Conservation (phyloP, 192 early-diverging fungal genomes). For the Funneliformis geosporum region DNA sequence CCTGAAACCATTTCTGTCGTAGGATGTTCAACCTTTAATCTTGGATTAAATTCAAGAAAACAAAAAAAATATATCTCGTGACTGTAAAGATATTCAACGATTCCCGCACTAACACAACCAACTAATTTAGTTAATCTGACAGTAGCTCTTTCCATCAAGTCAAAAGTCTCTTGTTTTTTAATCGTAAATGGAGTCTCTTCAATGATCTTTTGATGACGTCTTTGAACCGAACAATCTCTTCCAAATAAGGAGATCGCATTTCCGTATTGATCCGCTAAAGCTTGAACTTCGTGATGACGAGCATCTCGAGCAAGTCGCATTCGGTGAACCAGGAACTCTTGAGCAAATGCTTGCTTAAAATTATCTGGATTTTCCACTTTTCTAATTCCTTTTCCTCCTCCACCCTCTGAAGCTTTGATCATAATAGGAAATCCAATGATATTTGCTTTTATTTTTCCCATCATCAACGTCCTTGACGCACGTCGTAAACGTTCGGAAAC, state of each 20-base stretch:
- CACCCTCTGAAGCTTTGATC: slow-evolving; percentile 99
- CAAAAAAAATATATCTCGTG: slow-evolving; percentile 84
- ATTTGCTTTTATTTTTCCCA: slow-evolving; percentile 79
- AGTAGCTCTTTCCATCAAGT: slow-evolving; percentile 95
- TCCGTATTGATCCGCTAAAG: slow-evolving; percentile 94
- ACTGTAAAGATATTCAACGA: slow-evolving; percentile 95
- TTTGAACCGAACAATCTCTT: slow-evolving; percentile 96
- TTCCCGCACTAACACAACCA: slow-evolving; percentile 94
- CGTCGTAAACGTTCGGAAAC: slow-evolving; percentile 84
- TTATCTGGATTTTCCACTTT: slow-evolving; percentile 76
- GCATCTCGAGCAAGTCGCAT: slow-evolving; percentile 97
- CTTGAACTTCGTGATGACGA: slow-evolving; percentile 95
- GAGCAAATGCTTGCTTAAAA: slow-evolving; percentile 79
- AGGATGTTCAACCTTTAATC: slow-evolving; percentile 98
- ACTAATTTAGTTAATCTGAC: slow-evolving; percentile 91
- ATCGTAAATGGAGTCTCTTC: slow-evolving; percentile 96
- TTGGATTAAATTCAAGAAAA: slow-evolving; percentile 97
- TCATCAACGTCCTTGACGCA: slow-evolving; percentile 86
- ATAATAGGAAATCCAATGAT: slow-evolving; percentile 96
- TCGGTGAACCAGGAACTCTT: slow-evolving; percentile 96
- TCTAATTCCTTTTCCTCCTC: slow-evolving; percentile 98
- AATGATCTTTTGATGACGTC: slow-evolving; percentile 98
- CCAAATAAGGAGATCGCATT: slow-evolving; percentile 99
- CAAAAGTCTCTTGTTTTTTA: slow-evolving; percentile 74
- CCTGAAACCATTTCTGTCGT: slow-evolving; percentile 99